Evolutionary conservation across 805 yeast genomes (phyloP).

Genomic region (Metahyphopichia silvanorum): DNA sequence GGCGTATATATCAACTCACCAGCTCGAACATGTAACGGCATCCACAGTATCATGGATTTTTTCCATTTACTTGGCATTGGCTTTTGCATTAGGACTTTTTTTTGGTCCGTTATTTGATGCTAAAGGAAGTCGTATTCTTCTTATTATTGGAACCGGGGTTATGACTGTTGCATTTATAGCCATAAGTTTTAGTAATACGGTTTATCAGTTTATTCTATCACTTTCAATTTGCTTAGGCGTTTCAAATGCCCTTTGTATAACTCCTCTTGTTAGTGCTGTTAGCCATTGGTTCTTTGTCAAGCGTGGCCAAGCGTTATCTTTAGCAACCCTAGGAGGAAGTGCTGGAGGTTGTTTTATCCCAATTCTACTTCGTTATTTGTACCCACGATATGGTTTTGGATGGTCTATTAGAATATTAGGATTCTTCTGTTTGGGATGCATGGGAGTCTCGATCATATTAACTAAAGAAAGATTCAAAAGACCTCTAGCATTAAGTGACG

Average conservation of each 20-base stretch:
- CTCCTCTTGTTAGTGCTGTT: slow-evolving; percentile 59
- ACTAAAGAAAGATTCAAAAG: slow-evolving; percentile 24
- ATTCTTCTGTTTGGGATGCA: slow-evolving; percentile 26
- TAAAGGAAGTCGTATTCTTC: slow-evolving; percentile 50
- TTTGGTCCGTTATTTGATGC: slow-evolving; percentile 64
- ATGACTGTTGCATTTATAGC: slow-evolving; percentile 50
- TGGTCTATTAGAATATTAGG: slow-evolving; percentile 57
- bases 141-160: slow-evolving; percentile 41
- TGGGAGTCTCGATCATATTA: slow-evolving; percentile 19
- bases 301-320: slow-evolving; percentile 41
- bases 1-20: slow-evolving; percentile 35
- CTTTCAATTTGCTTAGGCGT: slow-evolving; percentile 53
- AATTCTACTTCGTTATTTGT: slow-evolving; percentile 44
- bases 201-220: slow-evolving; percentile 59
- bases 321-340: slow-evolving; percentile 60
- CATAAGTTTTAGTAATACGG: slow-evolving; percentile 47
- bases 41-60: slow-evolving; percentile 40
- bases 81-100: slow-evolving; percentile 27
- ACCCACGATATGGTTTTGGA: slow-evolving; percentile 48
- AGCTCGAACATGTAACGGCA: slow-evolving; percentile 23
- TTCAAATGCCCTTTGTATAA: slow-evolving; percentile 56
- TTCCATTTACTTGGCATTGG: slow-evolving; percentile 30
- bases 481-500: not conserved
- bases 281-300: slow-evolving; percentile 63
- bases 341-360: slow-evolving; percentile 66